Base-by-base conservation (phyloP, 2,329 filamentous ascomycete genomes). In the Waltergamsia citrina region DNA sequence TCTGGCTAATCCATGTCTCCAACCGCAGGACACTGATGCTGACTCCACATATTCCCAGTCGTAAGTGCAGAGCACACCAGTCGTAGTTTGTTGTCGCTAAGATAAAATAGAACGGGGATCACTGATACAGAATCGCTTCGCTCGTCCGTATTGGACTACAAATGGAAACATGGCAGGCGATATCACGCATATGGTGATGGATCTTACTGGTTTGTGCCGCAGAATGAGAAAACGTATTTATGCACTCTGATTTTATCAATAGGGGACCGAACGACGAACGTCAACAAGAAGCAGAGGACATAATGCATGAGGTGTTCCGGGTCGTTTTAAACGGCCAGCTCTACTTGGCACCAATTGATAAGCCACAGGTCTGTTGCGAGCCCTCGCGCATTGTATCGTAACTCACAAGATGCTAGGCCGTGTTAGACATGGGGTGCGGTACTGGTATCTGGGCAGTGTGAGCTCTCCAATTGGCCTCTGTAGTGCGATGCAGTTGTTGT, bases 131-230 rank as follows among this genome's bases (percentile, higher is more conserved):
- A 27, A 12, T 27, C 25, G 7, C 25, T 27, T 6, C 25, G 25
- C n/a, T 27, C 25, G n/a, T 27, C 25, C 25, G 12, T 27, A 7
- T 7, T 27, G 6, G 16, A 27, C 12, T 27, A 27, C 12, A 27
- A 27, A 12, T 27, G 25, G 25, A 61, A 69, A 36, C 60, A 69
- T 32, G 66, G 66, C 4, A 56, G 67, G 1, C 53, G 65, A 4
- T 72, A 71, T 32, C 63, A 68, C 41, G 57, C 56, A 29, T 66
- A 61, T 41, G 57, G 60, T 21, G 58, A 65, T 19, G 68, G 67
- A 7, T 45, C 56, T 11, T 62, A 63, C 34, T 26, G n/a, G 2
- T 31, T 7, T 11, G 7, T 16, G 25, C 25, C 12, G 16, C 6
- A 14, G 6, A 6, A 27, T 12, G 6, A 27, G 12, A 27, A 15